A percentile compares a stretch with the other conserved stretches of the same genome.
phyloP scores from a whole-genome alignment of 176 grass and related monocot species.

The Musa schizocarpa region DNA sequence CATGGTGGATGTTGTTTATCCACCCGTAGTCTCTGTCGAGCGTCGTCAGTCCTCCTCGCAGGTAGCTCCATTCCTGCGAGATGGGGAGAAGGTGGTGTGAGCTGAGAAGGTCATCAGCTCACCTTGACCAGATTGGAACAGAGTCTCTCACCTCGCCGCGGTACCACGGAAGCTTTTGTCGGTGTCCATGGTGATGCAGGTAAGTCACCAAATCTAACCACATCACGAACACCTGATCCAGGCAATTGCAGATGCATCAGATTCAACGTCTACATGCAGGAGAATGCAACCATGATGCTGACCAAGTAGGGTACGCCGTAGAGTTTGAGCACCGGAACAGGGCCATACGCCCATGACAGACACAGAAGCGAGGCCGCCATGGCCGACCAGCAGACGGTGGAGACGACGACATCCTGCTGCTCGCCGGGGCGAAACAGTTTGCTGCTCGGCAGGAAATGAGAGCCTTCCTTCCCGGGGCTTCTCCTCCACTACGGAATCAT shows the following conservation, averaged over 20 bases:
- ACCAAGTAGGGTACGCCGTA: slow-evolving; percentile 68
- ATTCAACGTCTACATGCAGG: background rate
- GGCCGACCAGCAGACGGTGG: slow-evolving; percentile 59
- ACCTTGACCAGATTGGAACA: background rate
- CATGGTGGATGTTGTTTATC: slow-evolving; percentile 93
- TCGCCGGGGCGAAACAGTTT: slow-evolving; percentile 57
- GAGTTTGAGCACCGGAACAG: slow-evolving; percentile 38
- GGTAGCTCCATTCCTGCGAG: slow-evolving; percentile 82
- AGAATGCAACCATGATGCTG: slow-evolving; percentile 2
- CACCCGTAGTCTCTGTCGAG: slow-evolving; percentile 85
- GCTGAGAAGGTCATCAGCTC: background rate
- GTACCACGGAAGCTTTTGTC: slow-evolving; percentile 70
- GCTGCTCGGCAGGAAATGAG: slow-evolving; percentile 70
- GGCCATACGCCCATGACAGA: slow-evolving; percentile 32
- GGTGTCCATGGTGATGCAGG: slow-evolving; percentile 76
- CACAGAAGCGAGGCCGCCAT: slow-evolving; percentile 39
- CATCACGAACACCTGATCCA: slow-evolving; percentile 69
- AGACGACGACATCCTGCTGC: slow-evolving; percentile 38
- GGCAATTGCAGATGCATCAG: background rate
- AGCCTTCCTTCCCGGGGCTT: slow-evolving; percentile 65
- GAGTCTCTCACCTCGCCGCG: slow-evolving; percentile 44
- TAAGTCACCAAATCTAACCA: slow-evolving; percentile 88
- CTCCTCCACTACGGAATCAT: slow-evolving; percentile 41
- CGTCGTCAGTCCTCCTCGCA: slow-evolving; percentile 70
- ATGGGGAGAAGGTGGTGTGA: background rate